A percentile compares a stretch with the other conserved stretches of the same genome.
Evolutionary conservation across 2,329 filamentous ascomycete species (phyloP).

Genomic region (Akanthomyces uredinophilus): DNA sequence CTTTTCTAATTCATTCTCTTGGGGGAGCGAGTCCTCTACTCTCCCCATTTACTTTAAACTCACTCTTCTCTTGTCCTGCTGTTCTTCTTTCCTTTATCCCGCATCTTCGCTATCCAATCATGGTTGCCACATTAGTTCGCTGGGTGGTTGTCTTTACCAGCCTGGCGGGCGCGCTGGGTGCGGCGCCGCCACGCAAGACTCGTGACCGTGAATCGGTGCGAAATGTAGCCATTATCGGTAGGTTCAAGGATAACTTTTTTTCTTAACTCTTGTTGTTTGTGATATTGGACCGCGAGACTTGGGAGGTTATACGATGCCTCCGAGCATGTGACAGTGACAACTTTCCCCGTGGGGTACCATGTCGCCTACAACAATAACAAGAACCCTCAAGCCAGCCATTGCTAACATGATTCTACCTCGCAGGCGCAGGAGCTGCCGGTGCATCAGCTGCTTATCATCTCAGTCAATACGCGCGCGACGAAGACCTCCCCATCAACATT

Average conservation of each 20-base stretch:
- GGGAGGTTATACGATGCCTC: neutral
- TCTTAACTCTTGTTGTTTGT: no score
- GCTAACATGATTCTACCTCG: neutral
- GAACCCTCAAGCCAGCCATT: neutral
- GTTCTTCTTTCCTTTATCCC: neutral
- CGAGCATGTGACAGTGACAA: neutral
- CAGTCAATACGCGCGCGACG: conserved; percentile 60
- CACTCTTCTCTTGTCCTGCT: neutral
- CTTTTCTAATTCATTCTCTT: neutral
- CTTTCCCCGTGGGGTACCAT: conserved; percentile 7
- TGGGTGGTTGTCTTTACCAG: conserved; percentile 15
- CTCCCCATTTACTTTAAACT: no score
- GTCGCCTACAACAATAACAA: neutral
- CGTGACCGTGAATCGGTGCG: conserved; percentile 20
- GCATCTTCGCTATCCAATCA: neutral
- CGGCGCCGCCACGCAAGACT: neutral
- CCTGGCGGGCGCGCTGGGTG: conserved; percentile 16
- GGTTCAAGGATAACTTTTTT: conserved; percentile 19
- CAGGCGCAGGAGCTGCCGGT: conserved; percentile 85
- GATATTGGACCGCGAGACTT: neutral
- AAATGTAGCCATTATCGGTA: conserved; percentile 35
- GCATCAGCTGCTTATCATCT: conserved; percentile 84
- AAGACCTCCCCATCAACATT: conserved; percentile 63
- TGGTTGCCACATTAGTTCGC: neutral
- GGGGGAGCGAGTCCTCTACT: neutral